Conservation (phyloP, 805 yeast species). For the Starmerella stigmatis region DNA sequence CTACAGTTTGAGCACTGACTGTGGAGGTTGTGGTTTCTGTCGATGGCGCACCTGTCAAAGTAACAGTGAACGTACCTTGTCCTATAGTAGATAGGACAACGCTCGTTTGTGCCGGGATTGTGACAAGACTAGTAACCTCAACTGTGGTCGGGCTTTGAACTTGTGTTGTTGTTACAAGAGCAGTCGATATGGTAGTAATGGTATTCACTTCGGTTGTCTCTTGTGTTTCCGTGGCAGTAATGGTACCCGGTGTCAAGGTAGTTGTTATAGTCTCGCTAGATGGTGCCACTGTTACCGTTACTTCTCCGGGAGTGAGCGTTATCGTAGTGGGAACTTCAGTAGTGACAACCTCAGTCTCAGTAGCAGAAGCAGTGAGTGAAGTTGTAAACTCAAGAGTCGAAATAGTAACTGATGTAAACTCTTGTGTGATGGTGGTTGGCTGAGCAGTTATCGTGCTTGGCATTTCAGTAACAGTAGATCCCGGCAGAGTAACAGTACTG, state of each 20-base stretch:
- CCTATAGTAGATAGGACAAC: conserved; percentile 11
- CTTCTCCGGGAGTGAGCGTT: neutral
- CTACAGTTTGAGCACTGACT: conserved; percentile 3
- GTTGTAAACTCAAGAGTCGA: neutral
- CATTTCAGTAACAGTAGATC: conserved; percentile 6
- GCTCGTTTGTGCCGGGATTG: conserved; percentile 12
- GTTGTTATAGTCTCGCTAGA: conserved; percentile 2
- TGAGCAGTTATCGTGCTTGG: conserved; percentile 7
- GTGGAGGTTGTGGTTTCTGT: conserved; percentile 7
- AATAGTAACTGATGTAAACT: neutral
- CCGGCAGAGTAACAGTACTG: conserved; percentile 6
- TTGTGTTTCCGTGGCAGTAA: neutral
- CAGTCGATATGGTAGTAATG: neutral
- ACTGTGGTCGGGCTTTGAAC: neutral
- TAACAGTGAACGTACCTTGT: conserved; percentile 13
- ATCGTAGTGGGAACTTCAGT: neutral
- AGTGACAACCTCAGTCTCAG: conserved; percentile 6
- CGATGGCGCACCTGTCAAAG: conserved; percentile 5
- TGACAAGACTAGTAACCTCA: conserved; percentile 1
- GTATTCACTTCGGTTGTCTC: neutral
- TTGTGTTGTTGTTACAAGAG: neutral
- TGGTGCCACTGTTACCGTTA: conserved; percentile 5
- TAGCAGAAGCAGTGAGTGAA: neutral
- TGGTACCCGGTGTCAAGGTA: neutral
- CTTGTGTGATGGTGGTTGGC: conserved; percentile 5